These are phyloP conservation scores for Annulohypoxylon moriforme DNA, from an alignment of 495 filamentous ascomycete species.

Conservation along the genomic window DNA sequence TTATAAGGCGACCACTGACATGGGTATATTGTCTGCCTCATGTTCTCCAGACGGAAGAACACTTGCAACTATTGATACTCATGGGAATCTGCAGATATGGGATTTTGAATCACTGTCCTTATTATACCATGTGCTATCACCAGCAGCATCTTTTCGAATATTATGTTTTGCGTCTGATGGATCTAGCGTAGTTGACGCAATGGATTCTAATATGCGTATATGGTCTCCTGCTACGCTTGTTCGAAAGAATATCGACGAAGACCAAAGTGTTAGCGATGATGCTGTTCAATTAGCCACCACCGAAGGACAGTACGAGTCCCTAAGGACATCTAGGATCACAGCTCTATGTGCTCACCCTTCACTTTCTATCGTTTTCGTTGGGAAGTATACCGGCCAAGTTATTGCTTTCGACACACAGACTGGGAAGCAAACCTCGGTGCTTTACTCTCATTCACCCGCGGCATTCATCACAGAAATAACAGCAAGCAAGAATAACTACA, in stretches of 20 bases:
- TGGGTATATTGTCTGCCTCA: slow-evolving; percentile 5
- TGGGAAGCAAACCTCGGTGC: background rate
- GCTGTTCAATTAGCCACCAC: background rate
- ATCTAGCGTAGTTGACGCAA: background rate
- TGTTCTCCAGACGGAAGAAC: slow-evolving; percentile 3
- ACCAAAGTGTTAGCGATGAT: background rate
- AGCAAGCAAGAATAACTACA: background rate
- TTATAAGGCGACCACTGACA: background rate
- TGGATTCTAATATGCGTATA: background rate
- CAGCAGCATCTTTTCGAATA: background rate
- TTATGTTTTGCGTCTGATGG: slow-evolving; percentile 3
- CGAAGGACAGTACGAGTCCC: background rate
- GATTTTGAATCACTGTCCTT: background rate
- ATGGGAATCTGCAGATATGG: background rate
- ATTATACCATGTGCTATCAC: background rate
- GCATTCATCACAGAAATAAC: background rate
- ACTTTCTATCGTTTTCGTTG: background rate
- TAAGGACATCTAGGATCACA: background rate
- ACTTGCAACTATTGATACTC: background rate
- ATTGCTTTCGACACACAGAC: slow-evolving; percentile 1
- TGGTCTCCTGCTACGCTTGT: slow-evolving; percentile 2
- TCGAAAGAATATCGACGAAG: background rate
- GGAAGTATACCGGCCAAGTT: background rate
- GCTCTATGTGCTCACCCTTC: background rate
- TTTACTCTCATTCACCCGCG: background rate